Evolutionary conservation across 2,329 filamentous ascomycete genomes (phyloP), one percentile per base, ranked within the genome.

Genomic region (Colletotrichum eremochloae): DNA sequence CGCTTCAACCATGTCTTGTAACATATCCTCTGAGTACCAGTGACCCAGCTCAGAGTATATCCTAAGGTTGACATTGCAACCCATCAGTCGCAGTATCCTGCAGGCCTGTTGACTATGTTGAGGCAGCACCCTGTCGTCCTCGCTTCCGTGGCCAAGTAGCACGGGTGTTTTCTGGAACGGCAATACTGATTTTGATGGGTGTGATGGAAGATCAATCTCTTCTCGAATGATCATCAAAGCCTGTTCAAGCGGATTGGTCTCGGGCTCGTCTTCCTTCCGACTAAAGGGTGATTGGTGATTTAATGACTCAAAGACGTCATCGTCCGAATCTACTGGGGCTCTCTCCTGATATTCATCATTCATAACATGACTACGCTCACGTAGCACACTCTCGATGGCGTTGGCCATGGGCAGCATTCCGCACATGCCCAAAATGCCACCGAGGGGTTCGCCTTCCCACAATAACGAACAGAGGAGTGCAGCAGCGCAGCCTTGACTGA

Each of bases 401-500:
- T 76, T 76, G n/a, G 76, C 76, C 71, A 85, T 82, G 0, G 86
- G 86, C 65, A 87, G 75, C 75, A 81, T 86, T 0, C 84, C 84
- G 67, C 84, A 84, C 82, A 88, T 83, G 0, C 82, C 84, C 8
- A 86, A 76, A 15, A 79, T 75, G 0, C 77, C 85, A 0, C 79
- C 84, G 42, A 87, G 69, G 2, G 78, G 64, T 20, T 77, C 75
- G 0, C 81, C 83, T 12, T 84, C 79, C 84, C 85, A 86, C 2
- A 84, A 77, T 67, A 89, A 68, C 68, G 83, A 73, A 12, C 83
- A 79, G 24, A 82, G 75, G 70, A 89, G 71, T 0, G 81, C 78
- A 53, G 84, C 84, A 3, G 87, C 87, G 74, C 86, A 87, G 0
- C 88, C 88, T 74, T 89, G 87, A 61, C 88, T 89, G 24, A 89